These are phyloP conservation scores for Cutaneotrichosporon cutaneum DNA, from an alignment of 1,284 basidiomycete genomes.

Conservation along the genomic window DNA sequence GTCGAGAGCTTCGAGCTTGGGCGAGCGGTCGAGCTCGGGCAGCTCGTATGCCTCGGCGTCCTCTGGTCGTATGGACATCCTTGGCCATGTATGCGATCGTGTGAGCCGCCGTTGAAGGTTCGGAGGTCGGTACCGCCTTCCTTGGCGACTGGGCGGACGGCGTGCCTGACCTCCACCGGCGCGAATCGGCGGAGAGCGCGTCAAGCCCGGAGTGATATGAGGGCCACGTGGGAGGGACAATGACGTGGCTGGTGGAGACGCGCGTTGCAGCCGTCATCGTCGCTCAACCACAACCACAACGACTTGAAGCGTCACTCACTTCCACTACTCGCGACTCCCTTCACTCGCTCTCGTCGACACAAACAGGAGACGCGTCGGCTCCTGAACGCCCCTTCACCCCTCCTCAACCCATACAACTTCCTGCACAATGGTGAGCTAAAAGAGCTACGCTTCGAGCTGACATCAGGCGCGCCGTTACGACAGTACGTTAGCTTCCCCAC, in stretches of 20 bases:
- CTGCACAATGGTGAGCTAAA: slow-evolving; percentile 34
- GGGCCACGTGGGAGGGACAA: neutral
- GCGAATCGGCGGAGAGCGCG: neutral
- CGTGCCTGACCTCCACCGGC: slow-evolving; percentile 9
- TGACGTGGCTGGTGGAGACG: slow-evolving; percentile 5
- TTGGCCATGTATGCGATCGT: slow-evolving; percentile 1
- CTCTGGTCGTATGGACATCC: slow-evolving; percentile 23
- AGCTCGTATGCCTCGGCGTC: slow-evolving; percentile 50
- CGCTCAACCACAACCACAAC: neutral
- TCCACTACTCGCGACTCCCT: neutral
- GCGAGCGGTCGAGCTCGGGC: slow-evolving; percentile 23
- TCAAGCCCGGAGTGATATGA: neutral
- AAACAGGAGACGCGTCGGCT: slow-evolving; percentile 3
- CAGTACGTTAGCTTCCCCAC: slow-evolving; percentile 59
- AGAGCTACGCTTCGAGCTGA: slow-evolving; percentile 15
- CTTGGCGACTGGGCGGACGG: neutral
- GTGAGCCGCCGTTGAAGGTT: neutral
- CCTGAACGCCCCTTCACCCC: neutral
- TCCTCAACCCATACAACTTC: neutral
- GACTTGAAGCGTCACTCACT: neutral
- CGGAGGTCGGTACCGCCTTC: neutral
- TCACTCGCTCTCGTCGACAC: neutral
- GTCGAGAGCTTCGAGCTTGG: slow-evolving; percentile 14
- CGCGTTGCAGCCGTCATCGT: slow-evolving; percentile 14
- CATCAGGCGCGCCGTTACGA: slow-evolving; percentile 81